A percentile compares a stretch with the other conserved stretches of the same genome.
Conservation (phyloP, 257 asterid species). For the Penstemon barbatus region DNA sequence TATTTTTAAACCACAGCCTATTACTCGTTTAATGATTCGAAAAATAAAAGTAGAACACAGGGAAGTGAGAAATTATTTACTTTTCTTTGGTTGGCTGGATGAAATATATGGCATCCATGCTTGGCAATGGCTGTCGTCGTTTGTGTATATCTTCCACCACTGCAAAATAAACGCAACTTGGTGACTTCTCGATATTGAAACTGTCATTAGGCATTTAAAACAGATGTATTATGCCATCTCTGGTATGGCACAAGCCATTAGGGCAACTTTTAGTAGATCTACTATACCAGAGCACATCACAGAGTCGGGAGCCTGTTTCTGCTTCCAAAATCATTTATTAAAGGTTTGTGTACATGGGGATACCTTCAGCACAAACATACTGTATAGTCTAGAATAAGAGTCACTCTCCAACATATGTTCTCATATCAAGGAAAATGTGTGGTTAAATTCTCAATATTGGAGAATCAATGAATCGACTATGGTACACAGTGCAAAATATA, state of each 20-base stretch:
- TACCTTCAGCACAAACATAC: conserved; percentile 5
- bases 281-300: no score
- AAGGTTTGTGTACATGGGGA: conserved; percentile 1
- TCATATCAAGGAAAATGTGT: background rate
- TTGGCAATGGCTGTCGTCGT: conserved; percentile 92
- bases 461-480: background rate
- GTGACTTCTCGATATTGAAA: conserved; percentile 32
- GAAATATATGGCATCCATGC: conserved; percentile 97
- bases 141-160: conserved; percentile 99
- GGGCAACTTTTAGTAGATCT: conserved; percentile 7
- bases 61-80: conserved; percentile 40
- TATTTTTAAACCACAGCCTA: no score
- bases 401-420: conserved; percentile 11
- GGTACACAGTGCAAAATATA: conserved; percentile 1
- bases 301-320: background rate
- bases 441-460: conserved; percentile 1
- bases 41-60: conserved; percentile 3
- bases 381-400: background rate
- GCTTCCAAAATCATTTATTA: conserved; percentile 14
- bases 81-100: conserved; percentile 95
- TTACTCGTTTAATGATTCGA: background rate
- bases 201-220: conserved; percentile 8
- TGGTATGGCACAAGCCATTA: conserved; percentile 20
- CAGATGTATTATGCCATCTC: conserved; percentile 22
- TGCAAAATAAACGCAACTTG: conserved; percentile 47